Base-by-base conservation (phyloP, 768 basidiomycete genomes). In the Coprinopsis cinerea region DNA sequence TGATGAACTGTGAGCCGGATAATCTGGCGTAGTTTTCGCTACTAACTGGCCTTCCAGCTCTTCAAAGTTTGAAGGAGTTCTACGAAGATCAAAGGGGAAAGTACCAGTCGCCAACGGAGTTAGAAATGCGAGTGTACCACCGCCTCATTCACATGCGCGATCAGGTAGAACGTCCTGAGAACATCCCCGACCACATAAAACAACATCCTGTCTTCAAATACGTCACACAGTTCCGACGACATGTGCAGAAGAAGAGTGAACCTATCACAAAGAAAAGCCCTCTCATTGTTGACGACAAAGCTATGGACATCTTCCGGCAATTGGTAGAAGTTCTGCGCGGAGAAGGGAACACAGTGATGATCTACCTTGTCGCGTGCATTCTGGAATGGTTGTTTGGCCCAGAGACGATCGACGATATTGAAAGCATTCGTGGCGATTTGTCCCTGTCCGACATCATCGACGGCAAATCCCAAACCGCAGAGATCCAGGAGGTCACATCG, bases 61-160 rank as follows among this genome's bases (percentile, higher is more conserved):
- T 97, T 30, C 90, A 91, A 64, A 91, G 87, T 58, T 74, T 98
- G 48, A 92, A 91, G 64, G 89, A 97, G 61, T 93, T 92, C 58
- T 95, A 96, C 61, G 83, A 89, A 55, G 94, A 96, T 59, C 83
- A 88, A 50, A 73, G 81, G 0, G 76, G 73, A 7, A 67, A 70
- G 35, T 84, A 85, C 53, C 68, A 82, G 57, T 87, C 86, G 9
- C 81, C 86, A 0, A 88, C 86, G 32, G 94, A 98, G 61, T 78
- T 97, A 40, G 95, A 99, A 66, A 96, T 99, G 83, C 83, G 91
- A 26, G 83, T 96, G 1, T 99, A 97, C 67, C 90, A 94, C 61
- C 82, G 94, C 41, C 79, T 98, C 25, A 85, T 89, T 24, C 92
- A 96, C 59, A 85, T 97, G 37, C 83, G 91, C 24, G 88, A 93